These are phyloP conservation scores for Chaetomium sp. DNA, from an alignment of 2,329 filamentous ascomycete genomes.

Conservation along the genomic window DNA sequence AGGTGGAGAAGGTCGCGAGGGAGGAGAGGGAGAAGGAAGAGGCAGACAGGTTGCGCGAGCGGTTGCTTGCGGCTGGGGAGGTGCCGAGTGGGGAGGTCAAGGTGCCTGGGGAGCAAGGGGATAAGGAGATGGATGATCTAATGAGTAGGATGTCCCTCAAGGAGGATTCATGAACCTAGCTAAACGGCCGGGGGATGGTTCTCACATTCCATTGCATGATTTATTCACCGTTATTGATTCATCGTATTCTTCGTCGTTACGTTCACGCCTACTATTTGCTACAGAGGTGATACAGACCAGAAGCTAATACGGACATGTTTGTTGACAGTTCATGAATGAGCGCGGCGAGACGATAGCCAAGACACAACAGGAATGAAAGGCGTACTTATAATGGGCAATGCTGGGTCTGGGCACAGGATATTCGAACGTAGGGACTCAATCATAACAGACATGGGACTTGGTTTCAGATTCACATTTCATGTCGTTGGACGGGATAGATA, in stretches of 20 bases:
- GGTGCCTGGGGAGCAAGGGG: constrained; percentile 29
- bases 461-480: too few species aligned
- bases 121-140: constrained; percentile 20
- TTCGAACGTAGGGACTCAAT: too few species aligned
- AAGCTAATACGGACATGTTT: constrained; percentile 11
- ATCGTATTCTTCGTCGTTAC: too few species aligned
- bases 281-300: neutral
- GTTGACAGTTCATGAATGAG: constrained; percentile 12
- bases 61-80: constrained; percentile 43
- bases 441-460: too few species aligned
- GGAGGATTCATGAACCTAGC: constrained; percentile 21
- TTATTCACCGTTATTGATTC: too few species aligned
- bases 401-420: too few species aligned
- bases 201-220: too few species aligned
- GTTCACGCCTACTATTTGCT: too few species aligned
- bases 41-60: constrained; percentile 41
- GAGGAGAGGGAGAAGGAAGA: constrained; percentile 35
- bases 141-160: constrained; percentile 36
- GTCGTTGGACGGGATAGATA: too few species aligned
- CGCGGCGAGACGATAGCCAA: neutral
- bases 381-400: neutral
- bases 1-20: constrained; percentile 37
- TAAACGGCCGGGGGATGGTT: neutral
- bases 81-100: constrained; percentile 21
- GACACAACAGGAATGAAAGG: neutral